Conservation (phyloP, 352 stramenopile species). For the Peronosclerospora sorghi region DNA sequence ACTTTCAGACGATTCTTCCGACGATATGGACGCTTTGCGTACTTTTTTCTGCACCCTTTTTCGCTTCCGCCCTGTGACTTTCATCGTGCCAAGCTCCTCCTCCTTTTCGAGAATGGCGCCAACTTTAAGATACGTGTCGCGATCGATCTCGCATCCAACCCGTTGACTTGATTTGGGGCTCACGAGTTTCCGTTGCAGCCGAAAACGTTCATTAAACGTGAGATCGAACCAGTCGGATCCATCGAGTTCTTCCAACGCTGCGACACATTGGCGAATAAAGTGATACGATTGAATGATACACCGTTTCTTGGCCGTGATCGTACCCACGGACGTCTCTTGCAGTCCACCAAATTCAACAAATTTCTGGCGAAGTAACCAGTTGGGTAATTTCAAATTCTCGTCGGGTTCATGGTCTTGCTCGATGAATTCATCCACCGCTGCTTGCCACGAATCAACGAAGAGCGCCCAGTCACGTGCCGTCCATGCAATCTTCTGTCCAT, state of each 20-base stretch:
- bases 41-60: conserved; percentile 15
- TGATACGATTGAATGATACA: conserved; percentile 26
- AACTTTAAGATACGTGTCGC: conserved; percentile 19
- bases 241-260: conserved; percentile 13
- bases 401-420: conserved; percentile 16
- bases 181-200: conserved; percentile 19
- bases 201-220: conserved; percentile 20
- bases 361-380: conserved; percentile 31
- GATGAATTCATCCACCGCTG: conserved; percentile 27
- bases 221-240: conserved; percentile 26
- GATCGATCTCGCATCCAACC: conserved; percentile 22
- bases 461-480: conserved; percentile 15
- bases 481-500: conserved; percentile 11
- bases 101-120: conserved; percentile 22
- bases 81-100: conserved; percentile 17
- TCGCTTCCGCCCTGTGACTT: conserved; percentile 14
- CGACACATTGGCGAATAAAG: conserved; percentile 23
- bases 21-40: conserved; percentile 17
- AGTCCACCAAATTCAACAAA: conserved; percentile 20
- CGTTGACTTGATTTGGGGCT: conserved; percentile 26
- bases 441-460: conserved; percentile 26
- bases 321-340: conserved; percentile 20
- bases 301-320: conserved; percentile 27
- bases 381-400: conserved; percentile 30
- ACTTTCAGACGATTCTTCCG: conserved; percentile 9